Evolutionary conservation across 495 filamentous ascomycete species (phyloP).

Genomic region (Tuber indicum): DNA sequence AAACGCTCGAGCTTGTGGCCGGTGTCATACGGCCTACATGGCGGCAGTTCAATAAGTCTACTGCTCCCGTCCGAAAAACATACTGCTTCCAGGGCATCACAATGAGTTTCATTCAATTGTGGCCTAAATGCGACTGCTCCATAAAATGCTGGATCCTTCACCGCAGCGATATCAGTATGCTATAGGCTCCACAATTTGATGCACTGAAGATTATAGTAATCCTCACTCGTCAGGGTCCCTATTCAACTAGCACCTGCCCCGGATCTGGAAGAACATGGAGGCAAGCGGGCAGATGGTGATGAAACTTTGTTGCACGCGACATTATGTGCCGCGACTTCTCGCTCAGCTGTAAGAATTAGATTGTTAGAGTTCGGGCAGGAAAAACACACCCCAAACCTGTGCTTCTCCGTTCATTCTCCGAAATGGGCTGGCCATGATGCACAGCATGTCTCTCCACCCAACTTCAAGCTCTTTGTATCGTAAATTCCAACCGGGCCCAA

Average conservation of each 20-base stretch:
- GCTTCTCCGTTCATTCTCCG: background rate
- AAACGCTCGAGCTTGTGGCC: conserved; percentile 27
- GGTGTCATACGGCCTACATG: conserved; percentile 35
- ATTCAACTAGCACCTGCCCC: background rate
- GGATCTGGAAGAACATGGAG: background rate
- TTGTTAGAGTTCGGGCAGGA: background rate
- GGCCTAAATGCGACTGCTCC: background rate
- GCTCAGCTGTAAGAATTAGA: background rate
- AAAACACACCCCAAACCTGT: background rate
- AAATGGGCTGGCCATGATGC: background rate
- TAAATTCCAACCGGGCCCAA: background rate
- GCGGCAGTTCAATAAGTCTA: conserved; percentile 23
- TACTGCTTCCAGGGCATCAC: background rate
- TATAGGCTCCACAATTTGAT: background rate
- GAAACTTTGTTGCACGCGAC: background rate
- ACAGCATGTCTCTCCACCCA: background rate
- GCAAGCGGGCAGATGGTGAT: background rate
- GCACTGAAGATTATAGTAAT: background rate
- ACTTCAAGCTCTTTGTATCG: background rate
- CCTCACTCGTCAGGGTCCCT: background rate
- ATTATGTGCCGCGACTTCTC: background rate
- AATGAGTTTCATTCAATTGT: background rate
- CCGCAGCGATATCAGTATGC: background rate
- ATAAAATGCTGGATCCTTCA: background rate
- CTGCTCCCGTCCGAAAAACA: conserved; percentile 22